A percentile compares a stretch with the other conserved stretches of the same genome.
Conservation (phyloP, 108 stramenopile genomes). For the Bacterosira constricta region DNA sequence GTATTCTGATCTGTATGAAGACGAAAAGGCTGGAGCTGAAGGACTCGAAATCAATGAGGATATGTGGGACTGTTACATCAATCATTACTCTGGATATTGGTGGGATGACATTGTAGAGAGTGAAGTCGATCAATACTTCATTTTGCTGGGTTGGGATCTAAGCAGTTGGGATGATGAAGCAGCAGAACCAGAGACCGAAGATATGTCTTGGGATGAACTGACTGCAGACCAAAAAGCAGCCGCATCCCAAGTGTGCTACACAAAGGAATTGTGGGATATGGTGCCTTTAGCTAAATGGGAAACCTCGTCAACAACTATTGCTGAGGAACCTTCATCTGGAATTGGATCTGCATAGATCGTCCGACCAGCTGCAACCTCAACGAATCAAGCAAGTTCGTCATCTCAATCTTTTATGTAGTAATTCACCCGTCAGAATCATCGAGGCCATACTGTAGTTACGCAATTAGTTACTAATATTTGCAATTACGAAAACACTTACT, state of each 20-base stretch:
- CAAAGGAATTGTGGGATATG: constrained; percentile 29
- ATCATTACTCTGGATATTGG: constrained; percentile 31
- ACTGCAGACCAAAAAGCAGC: constrained; percentile 6
- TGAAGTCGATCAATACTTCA: constrained; percentile 16
- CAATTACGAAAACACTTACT: too few relatives aligned
- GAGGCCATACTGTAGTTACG: too few relatives aligned
- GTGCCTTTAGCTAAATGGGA: constrained; percentile 17
- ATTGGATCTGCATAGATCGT: too few relatives aligned
- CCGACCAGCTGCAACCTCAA: too few relatives aligned
- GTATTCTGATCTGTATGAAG: not conserved
- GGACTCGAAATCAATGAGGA: constrained; percentile 22
- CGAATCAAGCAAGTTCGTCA: too few relatives aligned
- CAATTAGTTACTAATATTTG: too few relatives aligned
- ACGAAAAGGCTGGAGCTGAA: not conserved
- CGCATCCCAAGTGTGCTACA: constrained; percentile 27
- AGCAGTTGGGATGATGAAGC: constrained; percentile 13
- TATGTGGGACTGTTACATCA: constrained; percentile 44
- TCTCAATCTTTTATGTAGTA: too few relatives aligned
- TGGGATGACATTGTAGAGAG: constrained; percentile 28
- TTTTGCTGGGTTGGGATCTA: constrained; percentile 12
- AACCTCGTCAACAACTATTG: too few relatives aligned
- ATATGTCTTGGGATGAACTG: constrained; percentile 16
- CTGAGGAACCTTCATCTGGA: too few relatives aligned
- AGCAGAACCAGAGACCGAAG: not conserved
- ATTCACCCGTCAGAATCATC: too few relatives aligned